Conservation (phyloP, 2,329 filamentous ascomycete genomes). For the Trichoderma lentiforme region DNA sequence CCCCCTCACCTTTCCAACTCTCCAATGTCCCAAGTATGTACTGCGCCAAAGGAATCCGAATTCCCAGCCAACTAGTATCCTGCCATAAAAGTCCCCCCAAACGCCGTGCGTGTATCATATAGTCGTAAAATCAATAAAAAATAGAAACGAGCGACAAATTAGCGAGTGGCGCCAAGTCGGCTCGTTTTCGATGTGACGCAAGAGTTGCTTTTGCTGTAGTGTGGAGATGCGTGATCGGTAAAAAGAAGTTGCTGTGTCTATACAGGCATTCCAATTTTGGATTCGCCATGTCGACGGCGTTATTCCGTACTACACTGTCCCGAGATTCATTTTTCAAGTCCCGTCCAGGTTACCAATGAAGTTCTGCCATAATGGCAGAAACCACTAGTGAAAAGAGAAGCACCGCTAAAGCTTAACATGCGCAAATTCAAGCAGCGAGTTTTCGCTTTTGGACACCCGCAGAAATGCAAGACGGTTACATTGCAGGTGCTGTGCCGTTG, state of each 20-base stretch:
- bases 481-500: conserved; percentile 28
- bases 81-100: neutral
- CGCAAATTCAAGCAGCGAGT: neutral
- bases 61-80: neutral
- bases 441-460: neutral
- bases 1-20: neutral
- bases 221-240: neutral
- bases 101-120: conserved; percentile 19
- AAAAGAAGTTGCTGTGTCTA: neutral
- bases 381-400: neutral
- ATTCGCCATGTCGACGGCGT: neutral
- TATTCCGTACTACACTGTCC: neutral
- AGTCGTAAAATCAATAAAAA: conserved; percentile 2
- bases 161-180: neutral
- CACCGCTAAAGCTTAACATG: neutral
- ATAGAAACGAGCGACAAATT: neutral
- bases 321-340: neutral
- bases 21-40: neutral
- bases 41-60: neutral
- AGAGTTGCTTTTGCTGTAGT: neutral
- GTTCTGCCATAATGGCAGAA: neutral
- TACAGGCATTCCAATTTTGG: neutral
- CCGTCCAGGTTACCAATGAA: neutral
- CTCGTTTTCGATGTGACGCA: neutral
- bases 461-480: neutral